Evolutionary conservation across 2,329 filamentous ascomycete species (phyloP), one percentile per base, ranked within the genome.

Genomic region (Aspergillus bombycis): DNA sequence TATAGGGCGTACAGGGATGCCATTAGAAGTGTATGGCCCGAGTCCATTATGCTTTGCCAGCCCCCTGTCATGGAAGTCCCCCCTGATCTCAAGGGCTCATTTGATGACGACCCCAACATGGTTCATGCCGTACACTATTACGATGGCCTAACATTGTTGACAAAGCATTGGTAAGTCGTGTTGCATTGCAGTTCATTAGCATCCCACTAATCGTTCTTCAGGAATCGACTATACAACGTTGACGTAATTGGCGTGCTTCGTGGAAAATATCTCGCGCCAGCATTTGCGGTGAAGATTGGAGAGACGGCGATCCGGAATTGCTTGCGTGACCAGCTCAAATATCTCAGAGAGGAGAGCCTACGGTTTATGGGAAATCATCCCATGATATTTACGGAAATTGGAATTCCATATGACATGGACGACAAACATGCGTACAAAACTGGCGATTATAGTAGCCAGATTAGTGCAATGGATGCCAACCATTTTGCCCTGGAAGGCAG

Each of bases 381-480:
- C 0, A 93, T 93, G 70, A 80, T 99, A 5, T 88, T 97, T 77
- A 96, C 93, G 0, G 95, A 99, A 75, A 98, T 98, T 72, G 95
- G 95, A 9, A 97, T 99, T 63, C 95, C 95, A 0, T 99, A 97
- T 75, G 95, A 99, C 75, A 98, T 99, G 96, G 94, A 99, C 73
- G 89, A 97, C 68, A 94, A 97, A 78, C 85, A 95, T 73, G 95
- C 95, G 1, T 99, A 99, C 80, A 92, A 93, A 79, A 97, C 93
- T 7, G 95, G 96, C 9, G 92, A 99, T 77, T 99, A 97, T 78
- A 90, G 91, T 52, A 97, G 92, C 71, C 95, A 99, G 76, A 91
- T 91, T 38, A 88, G 92, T 2, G 95, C 95, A 8, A 90, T 99
- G 82, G 95, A 99, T 78, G 95, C 96, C 59, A 99, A 98, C 75